Evolutionary conservation across 106 monocot genomes (phyloP).

Genomic region (Dioscorea alata): DNA sequence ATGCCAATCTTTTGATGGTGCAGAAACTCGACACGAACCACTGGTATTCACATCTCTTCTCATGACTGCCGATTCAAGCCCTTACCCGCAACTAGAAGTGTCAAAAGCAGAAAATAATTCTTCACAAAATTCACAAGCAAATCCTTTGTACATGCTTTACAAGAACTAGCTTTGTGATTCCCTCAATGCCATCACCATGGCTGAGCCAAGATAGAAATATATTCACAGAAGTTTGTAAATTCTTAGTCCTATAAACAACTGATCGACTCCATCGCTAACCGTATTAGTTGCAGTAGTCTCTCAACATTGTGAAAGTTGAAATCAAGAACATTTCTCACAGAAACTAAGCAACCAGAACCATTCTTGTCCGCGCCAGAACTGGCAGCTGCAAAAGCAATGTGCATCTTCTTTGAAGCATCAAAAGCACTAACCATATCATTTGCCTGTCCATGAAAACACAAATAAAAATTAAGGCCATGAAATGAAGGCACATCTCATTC

Average conservation of each 20-base stretch:
- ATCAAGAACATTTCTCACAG: constrained; percentile 51
- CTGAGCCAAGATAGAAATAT: background rate
- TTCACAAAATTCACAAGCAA: too few species aligned
- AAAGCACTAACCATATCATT: constrained; percentile 36
- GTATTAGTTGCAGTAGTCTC: constrained; percentile 45
- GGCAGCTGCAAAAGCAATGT: constrained; percentile 41
- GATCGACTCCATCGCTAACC: constrained; percentile 53
- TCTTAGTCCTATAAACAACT: constrained; percentile 1
- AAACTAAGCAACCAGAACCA: constrained; percentile 22
- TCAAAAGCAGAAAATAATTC: too few species aligned
- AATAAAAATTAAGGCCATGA: too few species aligned
- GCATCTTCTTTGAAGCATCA: constrained; percentile 46
- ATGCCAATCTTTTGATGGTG: too few species aligned
- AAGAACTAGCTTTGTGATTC: too few species aligned
- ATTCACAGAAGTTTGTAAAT: background rate
- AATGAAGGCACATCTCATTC: too few species aligned
- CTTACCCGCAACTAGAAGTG: too few species aligned
- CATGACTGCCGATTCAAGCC: too few species aligned
- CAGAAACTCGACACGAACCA: too few species aligned
- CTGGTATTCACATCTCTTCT: too few species aligned
- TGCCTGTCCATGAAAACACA: constrained; percentile 15
- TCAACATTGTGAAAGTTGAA: constrained; percentile 63
- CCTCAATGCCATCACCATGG: too few species aligned
- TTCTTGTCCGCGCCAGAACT: constrained; percentile 22
- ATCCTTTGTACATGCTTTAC: too few species aligned